phyloP scores from a whole-genome alignment of 495 filamentous ascomycete genomes.

The Letharia columbiana region DNA sequence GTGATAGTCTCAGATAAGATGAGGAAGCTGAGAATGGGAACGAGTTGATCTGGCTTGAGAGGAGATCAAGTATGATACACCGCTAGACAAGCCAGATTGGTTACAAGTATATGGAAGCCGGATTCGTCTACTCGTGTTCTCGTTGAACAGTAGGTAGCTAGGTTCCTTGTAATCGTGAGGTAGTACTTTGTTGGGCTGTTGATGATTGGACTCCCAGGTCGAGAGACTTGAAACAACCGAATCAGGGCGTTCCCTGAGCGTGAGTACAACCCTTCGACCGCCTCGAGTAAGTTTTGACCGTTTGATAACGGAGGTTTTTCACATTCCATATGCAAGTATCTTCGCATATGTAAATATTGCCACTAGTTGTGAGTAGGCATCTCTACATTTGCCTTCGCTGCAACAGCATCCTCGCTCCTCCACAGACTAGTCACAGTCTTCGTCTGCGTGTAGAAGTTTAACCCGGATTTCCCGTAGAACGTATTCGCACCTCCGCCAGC shows the following conservation, averaged over 20 bases:
- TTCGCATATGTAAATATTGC: background rate
- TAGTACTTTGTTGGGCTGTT: background rate
- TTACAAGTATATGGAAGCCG: background rate
- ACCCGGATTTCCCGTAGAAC: conserved; percentile 87
- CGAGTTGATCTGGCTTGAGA: background rate
- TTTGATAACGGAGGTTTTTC: background rate
- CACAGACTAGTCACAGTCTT: conserved; percentile 96
- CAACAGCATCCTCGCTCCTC: conserved; percentile 74
- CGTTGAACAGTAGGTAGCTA: background rate
- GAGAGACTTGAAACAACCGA: background rate
- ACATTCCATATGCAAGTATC: background rate
- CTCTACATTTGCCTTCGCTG: conserved; percentile 70
- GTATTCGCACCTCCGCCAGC: conserved; percentile 89
- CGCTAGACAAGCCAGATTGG: background rate
- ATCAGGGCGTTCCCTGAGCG: too few relatives aligned
- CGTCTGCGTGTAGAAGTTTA: conserved; percentile 92
- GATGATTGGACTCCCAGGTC: background rate
- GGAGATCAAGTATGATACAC: background rate
- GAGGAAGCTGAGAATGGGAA: background rate
- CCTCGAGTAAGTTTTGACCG: background rate
- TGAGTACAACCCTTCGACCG: background rate
- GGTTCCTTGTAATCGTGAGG: background rate
- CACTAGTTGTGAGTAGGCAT: conserved; percentile 74
- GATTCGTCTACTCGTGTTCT: background rate
- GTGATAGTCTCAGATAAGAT: too few relatives aligned